A percentile compares a stretch with the other conserved stretches of the same genome.
phyloP scores from a whole-genome alignment of 305 asterid genomes.

The Plantago coronopus region DNA sequence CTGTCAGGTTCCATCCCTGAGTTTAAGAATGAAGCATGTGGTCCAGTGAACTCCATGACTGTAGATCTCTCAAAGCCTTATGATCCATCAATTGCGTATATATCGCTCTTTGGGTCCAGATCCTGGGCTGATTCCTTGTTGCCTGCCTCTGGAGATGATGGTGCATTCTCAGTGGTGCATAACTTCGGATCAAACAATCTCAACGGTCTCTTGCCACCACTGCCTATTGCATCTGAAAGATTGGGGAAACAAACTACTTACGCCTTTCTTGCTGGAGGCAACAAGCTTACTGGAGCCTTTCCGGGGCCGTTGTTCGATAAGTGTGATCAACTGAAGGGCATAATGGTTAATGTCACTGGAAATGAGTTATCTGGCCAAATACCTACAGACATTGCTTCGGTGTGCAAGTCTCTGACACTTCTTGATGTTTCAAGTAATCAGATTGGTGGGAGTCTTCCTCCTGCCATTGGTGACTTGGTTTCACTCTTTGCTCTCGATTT shows the following conservation, averaged over 20 bases:
- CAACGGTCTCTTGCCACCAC: slow-evolving; percentile 45
- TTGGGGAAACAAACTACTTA: slow-evolving; percentile 46
- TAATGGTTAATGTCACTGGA: slow-evolving; percentile 52
- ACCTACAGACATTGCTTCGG: slow-evolving; percentile 44
- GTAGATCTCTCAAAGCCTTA: slow-evolving; percentile 26
- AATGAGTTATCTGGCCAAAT: slow-evolving; percentile 57
- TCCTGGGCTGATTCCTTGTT: slow-evolving; percentile 37
- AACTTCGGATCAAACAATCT: slow-evolving; percentile 65
- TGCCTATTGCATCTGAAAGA: slow-evolving; percentile 52
- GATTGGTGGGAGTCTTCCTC: slow-evolving; percentile 54
- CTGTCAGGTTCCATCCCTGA: slow-evolving; percentile 69
- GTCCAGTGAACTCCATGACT: slow-evolving; percentile 24
- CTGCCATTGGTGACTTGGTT: slow-evolving; percentile 41
- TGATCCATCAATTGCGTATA: slow-evolving; percentile 51
- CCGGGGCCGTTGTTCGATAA: slow-evolving; percentile 43
- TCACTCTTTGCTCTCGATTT: slow-evolving; percentile 61
- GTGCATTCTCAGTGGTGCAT: slow-evolving; percentile 45
- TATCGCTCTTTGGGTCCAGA: slow-evolving; percentile 40
- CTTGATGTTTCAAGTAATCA: slow-evolving; percentile 62
- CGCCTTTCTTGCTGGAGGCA: slow-evolving; percentile 67
- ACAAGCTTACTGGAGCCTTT: slow-evolving; percentile 63
- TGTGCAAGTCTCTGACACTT: slow-evolving; percentile 49
- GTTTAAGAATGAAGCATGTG: slow-evolving; percentile 42
- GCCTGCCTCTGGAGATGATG: slow-evolving; percentile 38
- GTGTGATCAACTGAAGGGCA: slow-evolving; percentile 54